Conservation (phyloP, 2,329 filamentous ascomycete species). For the Paracoccidioides brasiliensis region DNA sequence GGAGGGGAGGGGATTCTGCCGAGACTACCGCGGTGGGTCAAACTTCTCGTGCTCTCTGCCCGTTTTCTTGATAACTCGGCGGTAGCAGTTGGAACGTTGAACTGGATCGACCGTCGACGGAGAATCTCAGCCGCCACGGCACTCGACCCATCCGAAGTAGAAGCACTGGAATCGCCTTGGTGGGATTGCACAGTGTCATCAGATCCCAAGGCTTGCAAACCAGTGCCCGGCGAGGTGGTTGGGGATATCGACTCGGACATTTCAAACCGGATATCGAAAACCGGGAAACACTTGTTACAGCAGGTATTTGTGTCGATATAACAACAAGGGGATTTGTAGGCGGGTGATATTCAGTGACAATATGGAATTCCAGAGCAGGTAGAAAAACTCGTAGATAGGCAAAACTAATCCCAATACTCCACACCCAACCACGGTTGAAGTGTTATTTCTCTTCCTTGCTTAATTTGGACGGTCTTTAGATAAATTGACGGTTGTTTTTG, state of each 20-base stretch:
- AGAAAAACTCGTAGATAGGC: neutral
- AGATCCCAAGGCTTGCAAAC: constrained; percentile 9
- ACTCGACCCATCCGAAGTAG: neutral
- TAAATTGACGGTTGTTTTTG: neutral
- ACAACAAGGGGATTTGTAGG: neutral
- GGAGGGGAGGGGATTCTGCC: constrained; percentile 25
- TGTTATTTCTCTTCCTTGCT: neutral
- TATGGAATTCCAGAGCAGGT: neutral
- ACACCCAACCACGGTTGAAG: neutral
- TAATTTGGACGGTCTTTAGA: neutral
- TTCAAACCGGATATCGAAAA: neutral
- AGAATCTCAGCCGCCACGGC: constrained; percentile 11
- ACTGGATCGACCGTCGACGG: constrained; percentile 28
- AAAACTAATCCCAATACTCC: neutral
- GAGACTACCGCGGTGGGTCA: constrained; percentile 9
- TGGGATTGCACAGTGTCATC: constrained; percentile 2
- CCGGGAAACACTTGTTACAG: neutral
- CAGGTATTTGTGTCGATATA: neutral
- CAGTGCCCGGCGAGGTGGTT: constrained; percentile 10
- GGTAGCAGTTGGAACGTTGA: constrained; percentile 21
- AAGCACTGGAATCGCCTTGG: neutral
- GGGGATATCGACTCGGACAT: constrained; percentile 9
- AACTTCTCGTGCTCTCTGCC: constrained; percentile 16
- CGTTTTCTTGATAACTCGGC: constrained; percentile 16
- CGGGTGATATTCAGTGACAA: neutral